These are phyloP conservation scores for Globisporangium nodosum DNA, from an alignment of 352 stramenopile species.

Conservation along the genomic window DNA sequence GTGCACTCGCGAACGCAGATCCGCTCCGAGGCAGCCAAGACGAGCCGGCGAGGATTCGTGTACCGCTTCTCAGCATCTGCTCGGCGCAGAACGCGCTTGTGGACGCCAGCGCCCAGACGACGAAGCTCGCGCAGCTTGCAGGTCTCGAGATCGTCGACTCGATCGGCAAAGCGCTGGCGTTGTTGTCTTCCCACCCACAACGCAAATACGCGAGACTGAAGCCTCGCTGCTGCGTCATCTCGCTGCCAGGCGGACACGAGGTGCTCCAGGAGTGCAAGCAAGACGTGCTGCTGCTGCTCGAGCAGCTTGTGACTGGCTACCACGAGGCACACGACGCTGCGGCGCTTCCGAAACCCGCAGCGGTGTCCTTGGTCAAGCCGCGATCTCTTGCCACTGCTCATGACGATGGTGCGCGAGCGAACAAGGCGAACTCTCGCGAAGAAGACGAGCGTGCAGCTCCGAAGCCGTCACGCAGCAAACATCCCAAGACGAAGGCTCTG, in stretches of 20 bases:
- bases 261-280: constrained; percentile 92
- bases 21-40: constrained; percentile 28
- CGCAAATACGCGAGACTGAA: constrained; percentile 1
- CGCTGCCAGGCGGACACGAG: constrained; percentile 91
- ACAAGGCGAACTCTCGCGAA: background rate
- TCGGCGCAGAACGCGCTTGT: constrained; percentile 86
- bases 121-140: constrained; percentile 54
- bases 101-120: constrained; percentile 69
- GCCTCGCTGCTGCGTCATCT: constrained; percentile 46
- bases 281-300: constrained; percentile 79
- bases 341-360: background rate
- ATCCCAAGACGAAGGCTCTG: background rate
- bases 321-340: constrained; percentile 86
- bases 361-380: background rate
- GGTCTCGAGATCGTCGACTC: constrained; percentile 66
- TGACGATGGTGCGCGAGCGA: background rate
- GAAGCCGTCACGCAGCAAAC: background rate
- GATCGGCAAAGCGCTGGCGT: constrained; percentile 67
- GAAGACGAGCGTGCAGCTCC: background rate
- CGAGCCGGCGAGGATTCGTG: constrained; percentile 39
- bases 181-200: background rate
- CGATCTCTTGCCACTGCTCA: background rate
- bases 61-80: constrained; percentile 87
- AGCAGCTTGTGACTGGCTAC: constrained; percentile 92
- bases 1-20: constrained; percentile 83